Conservation (phyloP, 768 basidiomycete species). For the Crucibulum laeve region DNA sequence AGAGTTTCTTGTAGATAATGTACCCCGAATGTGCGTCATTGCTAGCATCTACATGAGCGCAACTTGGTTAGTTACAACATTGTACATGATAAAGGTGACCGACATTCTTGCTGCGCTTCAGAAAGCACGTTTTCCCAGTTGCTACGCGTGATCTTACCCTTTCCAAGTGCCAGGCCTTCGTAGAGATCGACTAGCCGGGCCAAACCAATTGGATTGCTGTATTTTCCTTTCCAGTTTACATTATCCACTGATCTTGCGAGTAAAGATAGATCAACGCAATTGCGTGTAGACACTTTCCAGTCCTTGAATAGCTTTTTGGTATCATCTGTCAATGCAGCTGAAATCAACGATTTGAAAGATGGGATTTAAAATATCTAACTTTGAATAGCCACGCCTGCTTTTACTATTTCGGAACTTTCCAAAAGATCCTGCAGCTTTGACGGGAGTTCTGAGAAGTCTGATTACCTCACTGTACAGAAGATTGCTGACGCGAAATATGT, state of each 20-base stretch:
- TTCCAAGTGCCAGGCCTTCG: constrained; percentile 43
- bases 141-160: constrained; percentile 58
- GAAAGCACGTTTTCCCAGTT: constrained; percentile 63
- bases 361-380: constrained; percentile 28
- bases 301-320: constrained; percentile 59
- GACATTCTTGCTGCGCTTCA: constrained; percentile 54
- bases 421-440: constrained; percentile 46
- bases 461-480: too few species aligned
- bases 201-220: constrained; percentile 55
- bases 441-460: constrained; percentile 43
- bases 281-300: constrained; percentile 34
- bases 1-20: constrained; percentile 43
- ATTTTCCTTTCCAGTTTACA: constrained; percentile 67
- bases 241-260: constrained; percentile 72
- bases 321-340: constrained; percentile 43
- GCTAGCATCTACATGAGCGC: constrained; percentile 48
- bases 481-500: too few species aligned
- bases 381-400: constrained; percentile 75
- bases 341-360: constrained; percentile 7
- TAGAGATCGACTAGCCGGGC: constrained; percentile 64
- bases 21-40: constrained; percentile 71
- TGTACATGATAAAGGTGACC: too few species aligned
- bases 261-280: constrained; percentile 67
- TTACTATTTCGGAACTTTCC: constrained; percentile 46
- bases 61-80: too few species aligned